Percentiles rank a stretch among this genome's conserved stretches.
These are phyloP conservation scores for Zygoascus sp. DNA, from an alignment of 1,139 yeast genomes.

Conservation along the genomic window DNA sequence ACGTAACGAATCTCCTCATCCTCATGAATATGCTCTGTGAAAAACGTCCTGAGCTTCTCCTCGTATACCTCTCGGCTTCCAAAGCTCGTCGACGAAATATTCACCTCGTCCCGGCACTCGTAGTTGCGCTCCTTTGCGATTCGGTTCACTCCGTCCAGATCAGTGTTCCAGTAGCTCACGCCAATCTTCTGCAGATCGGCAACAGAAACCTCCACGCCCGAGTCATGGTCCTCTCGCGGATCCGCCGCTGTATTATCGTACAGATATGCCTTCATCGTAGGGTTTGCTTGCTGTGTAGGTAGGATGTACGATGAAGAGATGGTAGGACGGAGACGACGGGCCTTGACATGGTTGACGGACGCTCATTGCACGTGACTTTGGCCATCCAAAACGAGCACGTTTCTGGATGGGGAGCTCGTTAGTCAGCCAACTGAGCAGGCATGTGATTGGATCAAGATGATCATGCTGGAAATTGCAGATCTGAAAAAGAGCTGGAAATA, in stretches of 20 bases:
- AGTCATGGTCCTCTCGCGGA: slow-evolving; percentile 66
- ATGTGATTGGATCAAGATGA: too few species aligned
- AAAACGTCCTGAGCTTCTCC: slow-evolving; percentile 64
- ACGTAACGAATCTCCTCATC: slow-evolving; percentile 95
- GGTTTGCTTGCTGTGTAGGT: not conserved
- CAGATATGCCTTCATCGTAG: slow-evolving; percentile 51
- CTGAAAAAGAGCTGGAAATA: too few species aligned
- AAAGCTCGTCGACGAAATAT: slow-evolving; percentile 56
- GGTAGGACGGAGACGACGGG: not conserved
- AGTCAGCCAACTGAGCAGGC: too few species aligned
- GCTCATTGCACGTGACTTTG: slow-evolving; percentile 5
- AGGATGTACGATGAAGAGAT: not conserved
- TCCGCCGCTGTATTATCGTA: slow-evolving; percentile 66
- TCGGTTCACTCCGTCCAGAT: slow-evolving; percentile 54
- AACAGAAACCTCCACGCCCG: slow-evolving; percentile 53
- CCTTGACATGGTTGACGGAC: too few species aligned
- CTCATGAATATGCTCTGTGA: slow-evolving; percentile 87
- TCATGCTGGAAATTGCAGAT: too few species aligned
- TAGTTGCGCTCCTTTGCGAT: slow-evolving; percentile 69
- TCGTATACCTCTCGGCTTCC: slow-evolving; percentile 62
- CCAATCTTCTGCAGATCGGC: slow-evolving; percentile 58
- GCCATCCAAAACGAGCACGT: not conserved
- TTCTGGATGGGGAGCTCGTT: not conserved
- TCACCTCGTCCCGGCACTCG: slow-evolving; percentile 72
- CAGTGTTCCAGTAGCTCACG: slow-evolving; percentile 57